Evolutionary conservation across 176 grass and related monocot genomes (phyloP).

Genomic region (Otatea glauca): DNA sequence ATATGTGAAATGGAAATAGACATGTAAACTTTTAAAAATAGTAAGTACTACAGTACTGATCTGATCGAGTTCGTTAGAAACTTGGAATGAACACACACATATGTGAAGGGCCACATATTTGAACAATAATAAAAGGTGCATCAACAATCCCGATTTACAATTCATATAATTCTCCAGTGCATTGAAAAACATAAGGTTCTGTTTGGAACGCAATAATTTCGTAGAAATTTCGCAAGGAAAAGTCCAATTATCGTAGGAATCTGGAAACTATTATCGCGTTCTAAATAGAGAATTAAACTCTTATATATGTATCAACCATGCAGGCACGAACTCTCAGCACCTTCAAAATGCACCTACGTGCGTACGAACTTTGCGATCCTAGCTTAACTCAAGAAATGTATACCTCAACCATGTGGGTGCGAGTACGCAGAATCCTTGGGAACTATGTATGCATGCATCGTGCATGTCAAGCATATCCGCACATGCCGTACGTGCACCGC

Average conservation of each 20-base stretch:
- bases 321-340: not conserved
- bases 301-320: not conserved
- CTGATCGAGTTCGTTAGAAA: not conserved
- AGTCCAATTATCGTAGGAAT: no score
- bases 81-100: no score
- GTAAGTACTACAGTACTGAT: not conserved
- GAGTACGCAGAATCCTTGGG: not conserved
- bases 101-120: not conserved
- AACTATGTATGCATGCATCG: not conserved
- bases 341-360: not conserved
- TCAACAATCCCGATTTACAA: not conserved
- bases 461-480: conserved; percentile 49
- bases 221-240: no score
- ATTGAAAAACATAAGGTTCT: no score
- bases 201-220: no score
- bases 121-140: not conserved
- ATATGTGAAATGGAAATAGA: not conserved
- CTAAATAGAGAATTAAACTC: not conserved
- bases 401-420: not conserved
- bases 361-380: not conserved
- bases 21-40: not conserved
- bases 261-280: no score
- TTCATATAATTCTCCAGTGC: not conserved
- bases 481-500: conserved; percentile 50
- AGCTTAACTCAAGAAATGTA: not conserved